Base-by-base conservation (phyloP, 331 rosid genomes). In the Quercus phellos region DNA sequence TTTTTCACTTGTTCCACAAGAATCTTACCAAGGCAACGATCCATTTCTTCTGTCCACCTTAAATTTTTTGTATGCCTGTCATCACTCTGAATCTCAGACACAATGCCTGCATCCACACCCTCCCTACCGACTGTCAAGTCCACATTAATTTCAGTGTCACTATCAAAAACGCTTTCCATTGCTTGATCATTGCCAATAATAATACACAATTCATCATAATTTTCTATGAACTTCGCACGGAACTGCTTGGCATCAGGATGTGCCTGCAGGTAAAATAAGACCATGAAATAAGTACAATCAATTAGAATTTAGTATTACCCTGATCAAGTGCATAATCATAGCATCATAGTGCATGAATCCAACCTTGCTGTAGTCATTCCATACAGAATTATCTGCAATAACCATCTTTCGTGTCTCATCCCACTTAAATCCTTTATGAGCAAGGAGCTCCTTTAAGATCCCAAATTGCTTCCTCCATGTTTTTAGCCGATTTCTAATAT, bases 381-480 rank as follows among this genome's bases (percentile, higher is more conserved):
- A 88, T 43, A 82, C 85, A 56, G 83, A 80, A 76, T 86, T 74
- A 69, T 88, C 88, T 2, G 90, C 90, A 77, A 81, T 68, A 59
- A 84, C 87, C 90, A 86, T 82, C 85, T 84, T 80, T 56, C 63
- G 81, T 66, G 85, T 82, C 75, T 78, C 86, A 84, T 88, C 83
- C 90, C 90, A 88, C 70, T 75, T 81, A 82, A 84, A 88, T 32
- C 88, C 92, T 27, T 32, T 55, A 43, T 88, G 90, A 76, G 84
- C 77, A 82, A 88, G 88, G 81, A 86, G 87, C 70, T 86, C 81
- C 83, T 86, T 88, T 73, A 88, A 80, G 82, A 82, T 76, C 55
- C 76, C 84, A 80, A 84, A 88, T 79, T 84, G 90, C 79, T 88
- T 88, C 85, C 83, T 88, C 90, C 88, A 88, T 55, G 92, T 88